Conservation (phyloP, 1,284 basidiomycete species). For the Ceratobasidium sp. region DNA sequence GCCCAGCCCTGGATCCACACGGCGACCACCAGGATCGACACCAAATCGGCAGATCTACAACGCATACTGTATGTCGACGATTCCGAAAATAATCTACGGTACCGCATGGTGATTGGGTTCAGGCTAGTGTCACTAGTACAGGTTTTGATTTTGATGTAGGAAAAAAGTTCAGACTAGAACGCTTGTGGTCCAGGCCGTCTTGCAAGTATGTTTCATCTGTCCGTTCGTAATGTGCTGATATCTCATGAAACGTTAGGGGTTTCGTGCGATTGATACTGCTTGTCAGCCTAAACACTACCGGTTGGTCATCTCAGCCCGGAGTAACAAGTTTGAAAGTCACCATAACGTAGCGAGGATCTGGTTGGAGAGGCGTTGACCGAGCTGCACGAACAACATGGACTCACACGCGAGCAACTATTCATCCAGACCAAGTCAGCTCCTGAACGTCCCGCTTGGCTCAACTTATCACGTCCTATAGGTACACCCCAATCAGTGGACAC, state of each 20-base stretch:
- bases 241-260: constrained; percentile 59
- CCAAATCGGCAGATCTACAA: neutral
- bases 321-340: neutral
- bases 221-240: neutral
- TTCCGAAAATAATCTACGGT: constrained; percentile 69
- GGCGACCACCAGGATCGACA: too few species aligned
- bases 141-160: constrained; percentile 57
- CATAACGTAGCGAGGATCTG: constrained; percentile 70
- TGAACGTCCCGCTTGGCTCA: constrained; percentile 12
- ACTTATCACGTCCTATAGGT: constrained; percentile 59
- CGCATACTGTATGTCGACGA: constrained; percentile 5
- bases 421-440: constrained; percentile 77
- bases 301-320: constrained; percentile 54
- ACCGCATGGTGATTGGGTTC: constrained; percentile 69
- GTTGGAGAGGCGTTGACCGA: constrained; percentile 75
- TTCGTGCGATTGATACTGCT: constrained; percentile 83
- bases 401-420: constrained; percentile 71
- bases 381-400: constrained; percentile 63
- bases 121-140: constrained; percentile 7
- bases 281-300: constrained; percentile 82
- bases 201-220: constrained; percentile 54
- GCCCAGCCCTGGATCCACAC: too few species aligned
- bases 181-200: constrained; percentile 75
- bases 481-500: constrained; percentile 76
- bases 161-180: constrained; percentile 76